These are phyloP conservation scores for Talaromyces rugulosus DNA, from an alignment of 2,329 filamentous ascomycete genomes.

Conservation along the genomic window DNA sequence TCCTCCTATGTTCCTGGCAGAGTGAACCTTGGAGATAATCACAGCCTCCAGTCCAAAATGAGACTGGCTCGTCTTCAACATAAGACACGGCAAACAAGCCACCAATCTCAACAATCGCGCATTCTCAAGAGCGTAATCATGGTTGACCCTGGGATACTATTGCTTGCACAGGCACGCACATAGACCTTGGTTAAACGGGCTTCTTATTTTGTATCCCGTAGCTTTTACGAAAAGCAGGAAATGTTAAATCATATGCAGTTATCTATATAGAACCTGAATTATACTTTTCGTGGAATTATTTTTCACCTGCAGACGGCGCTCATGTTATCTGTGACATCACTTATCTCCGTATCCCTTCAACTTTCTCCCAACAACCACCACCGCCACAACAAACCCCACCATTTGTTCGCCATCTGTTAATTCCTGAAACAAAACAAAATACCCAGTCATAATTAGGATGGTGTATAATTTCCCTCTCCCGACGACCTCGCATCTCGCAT, in stretches of 20 bases:
- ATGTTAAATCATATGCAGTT: background rate
- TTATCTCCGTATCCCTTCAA: conserved; percentile 1
- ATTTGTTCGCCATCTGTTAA: background rate
- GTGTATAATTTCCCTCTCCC: conserved; percentile 85
- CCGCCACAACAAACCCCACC: background rate
- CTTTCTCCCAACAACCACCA: background rate
- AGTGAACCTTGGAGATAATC: background rate
- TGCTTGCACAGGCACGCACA: background rate
- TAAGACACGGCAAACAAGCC: background rate
- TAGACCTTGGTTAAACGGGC: background rate
- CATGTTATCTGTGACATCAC: conserved; percentile 13
- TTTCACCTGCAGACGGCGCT: background rate
- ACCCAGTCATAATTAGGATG: conserved; percentile 51
- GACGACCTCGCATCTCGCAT: conserved; percentile 82
- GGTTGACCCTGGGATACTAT: background rate
- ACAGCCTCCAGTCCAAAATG: background rate
- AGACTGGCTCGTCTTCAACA: background rate
- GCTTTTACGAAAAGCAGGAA: background rate
- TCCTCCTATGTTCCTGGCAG: background rate
- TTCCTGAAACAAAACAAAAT: background rate
- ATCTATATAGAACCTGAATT: background rate
- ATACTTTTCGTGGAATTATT: background rate
- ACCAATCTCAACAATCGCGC: background rate
- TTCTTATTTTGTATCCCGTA: background rate
- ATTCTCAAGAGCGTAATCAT: background rate